These are phyloP conservation scores for Talaromyces stipitatus DNA, from an alignment of 495 filamentous ascomycete species.

Conservation along the genomic window DNA sequence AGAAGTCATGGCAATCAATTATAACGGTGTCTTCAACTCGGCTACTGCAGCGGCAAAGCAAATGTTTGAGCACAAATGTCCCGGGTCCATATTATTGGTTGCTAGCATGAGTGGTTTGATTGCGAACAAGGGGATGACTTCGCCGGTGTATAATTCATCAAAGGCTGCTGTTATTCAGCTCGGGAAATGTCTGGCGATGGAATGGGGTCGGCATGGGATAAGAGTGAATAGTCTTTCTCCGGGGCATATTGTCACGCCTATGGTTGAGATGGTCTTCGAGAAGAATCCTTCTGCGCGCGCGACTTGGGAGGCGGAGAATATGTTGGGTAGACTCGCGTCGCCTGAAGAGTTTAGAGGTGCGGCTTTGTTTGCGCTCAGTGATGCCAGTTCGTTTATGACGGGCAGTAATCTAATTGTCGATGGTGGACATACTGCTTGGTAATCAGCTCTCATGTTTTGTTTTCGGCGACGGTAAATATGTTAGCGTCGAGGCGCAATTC, in stretches of 20 bases:
- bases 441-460: background rate
- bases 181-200: constrained; percentile 58
- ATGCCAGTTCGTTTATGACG: constrained; percentile 67
- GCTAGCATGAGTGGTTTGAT: constrained; percentile 76
- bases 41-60: constrained; percentile 69
- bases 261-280: constrained; percentile 61
- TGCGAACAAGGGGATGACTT: constrained; percentile 65
- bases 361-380: constrained; percentile 52
- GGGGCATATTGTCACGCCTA: constrained; percentile 65
- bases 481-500: background rate
- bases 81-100: constrained; percentile 65
- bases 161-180: constrained; percentile 67
- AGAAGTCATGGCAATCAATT: constrained; percentile 65
- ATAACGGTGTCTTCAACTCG: constrained; percentile 69
- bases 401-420: constrained; percentile 54
- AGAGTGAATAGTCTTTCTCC: constrained; percentile 62
- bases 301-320: constrained; percentile 61
- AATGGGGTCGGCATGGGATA: constrained; percentile 62
- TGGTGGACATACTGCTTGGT: constrained; percentile 57
- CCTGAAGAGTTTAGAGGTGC: constrained; percentile 62
- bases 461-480: background rate
- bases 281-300: constrained; percentile 50
- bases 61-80: constrained; percentile 55
- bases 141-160: constrained; percentile 60
- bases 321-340: constrained; percentile 55